Base-by-base conservation (phyloP, 1,284 basidiomycete genomes). In the Sanghuangporus weigelae region DNA sequence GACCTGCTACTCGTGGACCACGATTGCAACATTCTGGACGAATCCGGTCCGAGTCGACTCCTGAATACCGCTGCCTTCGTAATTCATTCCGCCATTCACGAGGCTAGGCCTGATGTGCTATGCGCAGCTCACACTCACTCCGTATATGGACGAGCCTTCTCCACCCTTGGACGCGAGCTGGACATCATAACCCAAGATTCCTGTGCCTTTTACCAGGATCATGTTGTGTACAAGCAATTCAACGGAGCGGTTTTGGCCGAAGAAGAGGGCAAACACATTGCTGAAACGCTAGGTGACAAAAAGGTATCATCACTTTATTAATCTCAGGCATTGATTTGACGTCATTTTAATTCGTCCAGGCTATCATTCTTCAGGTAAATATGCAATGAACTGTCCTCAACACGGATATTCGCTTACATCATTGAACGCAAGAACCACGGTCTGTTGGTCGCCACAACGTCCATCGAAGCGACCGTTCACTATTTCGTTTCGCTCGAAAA, bases 121-220 rank as follows among this genome's bases (percentile, higher is more conserved):
- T 85, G 85, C 46, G 85, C 84, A 4, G 86, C 85, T 5, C 87
- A 89, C 72, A 83, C 82, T 19, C 86, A 89, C 71, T 83, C 81
- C 4, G 73, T 82, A 31, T 77, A 83, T 69, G 87, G 85, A n/a
- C 84, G 84, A 68, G 81, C 85, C 0, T 89, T 85, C 74, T 78
- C 81, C 14, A 77, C 82, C 1, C 77, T 89, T 7, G 85, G 85
- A 10, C 77, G 79, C 49, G 78, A 80, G 46, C 75, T 87, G 57
- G 81, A 86, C 59, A 78, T 82, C 69, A 73, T 80, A 51, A 80
- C 79, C 8, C 81, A 84, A 69, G 81, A 82, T 66, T 72, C 77
- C 23, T 81, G 79, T 67, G 75, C 76, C 2, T 80, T 83, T 68
- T 79, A 78, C 62, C 70, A 81, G 70, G 74, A 75, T 67, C 73